These are phyloP conservation scores for Aspergillus sclerotioniger DNA, from an alignment of 495 filamentous ascomycete genomes.

Conservation along the genomic window DNA sequence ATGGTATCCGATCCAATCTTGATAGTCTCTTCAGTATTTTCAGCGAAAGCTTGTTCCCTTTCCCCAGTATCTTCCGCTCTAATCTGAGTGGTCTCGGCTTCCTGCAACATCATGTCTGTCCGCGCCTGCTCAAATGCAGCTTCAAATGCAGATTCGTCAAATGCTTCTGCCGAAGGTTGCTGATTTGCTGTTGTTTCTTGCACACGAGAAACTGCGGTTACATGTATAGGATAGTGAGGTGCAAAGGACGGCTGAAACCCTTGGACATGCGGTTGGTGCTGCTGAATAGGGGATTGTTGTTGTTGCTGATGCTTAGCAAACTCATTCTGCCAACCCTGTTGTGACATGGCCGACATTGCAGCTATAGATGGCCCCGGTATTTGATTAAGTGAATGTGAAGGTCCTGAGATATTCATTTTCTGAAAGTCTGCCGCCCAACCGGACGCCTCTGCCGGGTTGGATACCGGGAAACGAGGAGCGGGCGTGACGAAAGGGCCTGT, in stretches of 20 bases:
- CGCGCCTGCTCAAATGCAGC: conserved; percentile 56
- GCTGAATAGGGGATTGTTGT: conserved; percentile 23
- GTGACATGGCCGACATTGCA: conserved; percentile 24
- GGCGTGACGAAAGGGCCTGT: conserved; percentile 25
- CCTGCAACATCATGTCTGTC: conserved; percentile 38
- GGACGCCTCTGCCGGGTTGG: conserved; percentile 16
- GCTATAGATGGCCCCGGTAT: conserved; percentile 31
- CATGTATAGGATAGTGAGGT: conserved; percentile 27
- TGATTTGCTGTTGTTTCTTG: conserved; percentile 25
- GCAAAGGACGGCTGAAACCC: conserved; percentile 36
- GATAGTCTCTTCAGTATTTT: conserved; percentile 27
- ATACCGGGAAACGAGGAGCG: conserved; percentile 20
- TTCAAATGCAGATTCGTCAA: conserved; percentile 65
- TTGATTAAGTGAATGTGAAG: conserved; percentile 33
- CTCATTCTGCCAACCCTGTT: conserved; percentile 54
- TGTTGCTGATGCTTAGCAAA: conserved; percentile 38
- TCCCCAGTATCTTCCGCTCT: conserved; percentile 16
- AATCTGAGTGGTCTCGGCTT: conserved; percentile 10
- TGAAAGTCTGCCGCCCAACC: conserved; percentile 54
- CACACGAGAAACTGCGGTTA: conserved; percentile 18
- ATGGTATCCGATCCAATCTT: conserved; percentile 55
- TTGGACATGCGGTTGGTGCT: conserved; percentile 23
- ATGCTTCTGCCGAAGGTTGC: conserved; percentile 29
- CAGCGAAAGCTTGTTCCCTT: neutral
- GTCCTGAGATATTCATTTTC: conserved; percentile 43